Percentiles rank a stretch among this genome's conserved stretches.
These are phyloP conservation scores for Cyberlindnera mycetangii DNA, from an alignment of 805 yeast species.

Conservation along the genomic window DNA sequence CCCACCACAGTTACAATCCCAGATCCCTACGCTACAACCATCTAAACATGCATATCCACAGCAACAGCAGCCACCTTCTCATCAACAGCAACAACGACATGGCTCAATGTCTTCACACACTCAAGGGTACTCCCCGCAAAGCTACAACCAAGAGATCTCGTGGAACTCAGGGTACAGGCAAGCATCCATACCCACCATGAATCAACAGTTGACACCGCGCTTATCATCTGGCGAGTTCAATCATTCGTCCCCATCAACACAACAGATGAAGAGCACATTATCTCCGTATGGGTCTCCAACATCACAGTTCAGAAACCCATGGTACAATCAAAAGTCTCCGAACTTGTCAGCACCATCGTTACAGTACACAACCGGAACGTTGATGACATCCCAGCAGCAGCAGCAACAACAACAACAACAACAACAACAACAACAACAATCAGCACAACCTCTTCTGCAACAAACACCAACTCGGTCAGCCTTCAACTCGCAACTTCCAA, in stretches of 20 bases:
- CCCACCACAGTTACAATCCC: slow-evolving; percentile 7
- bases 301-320: slow-evolving; percentile 29
- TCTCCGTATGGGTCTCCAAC: slow-evolving; percentile 31
- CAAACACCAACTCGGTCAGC: slow-evolving; percentile 23
- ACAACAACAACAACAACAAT: too few relatives aligned
- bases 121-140: slow-evolving; percentile 5
- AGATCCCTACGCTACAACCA: slow-evolving; percentile 5
- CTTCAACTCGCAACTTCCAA: slow-evolving; percentile 38
- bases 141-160: slow-evolving; percentile 17
- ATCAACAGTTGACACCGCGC: slow-evolving; percentile 20
- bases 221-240: slow-evolving; percentile 10
- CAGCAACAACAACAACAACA: too few relatives aligned
- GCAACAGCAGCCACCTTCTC: too few relatives aligned
- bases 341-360: neutral
- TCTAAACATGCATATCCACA: slow-evolving; percentile 1
- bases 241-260: slow-evolving; percentile 1
- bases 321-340: slow-evolving; percentile 24
- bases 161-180: slow-evolving; percentile 26
- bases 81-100: slow-evolving; percentile 6
- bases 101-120: neutral
- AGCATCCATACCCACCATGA: slow-evolving; percentile 17
- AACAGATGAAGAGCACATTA: slow-evolving; percentile 2
- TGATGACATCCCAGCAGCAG: slow-evolving; percentile 3
- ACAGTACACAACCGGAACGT: slow-evolving; percentile 2
- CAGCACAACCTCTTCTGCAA: too few relatives aligned